phyloP scores from a whole-genome alignment of 495 filamentous ascomycete species.

The Aspergillus nanangensis region DNA sequence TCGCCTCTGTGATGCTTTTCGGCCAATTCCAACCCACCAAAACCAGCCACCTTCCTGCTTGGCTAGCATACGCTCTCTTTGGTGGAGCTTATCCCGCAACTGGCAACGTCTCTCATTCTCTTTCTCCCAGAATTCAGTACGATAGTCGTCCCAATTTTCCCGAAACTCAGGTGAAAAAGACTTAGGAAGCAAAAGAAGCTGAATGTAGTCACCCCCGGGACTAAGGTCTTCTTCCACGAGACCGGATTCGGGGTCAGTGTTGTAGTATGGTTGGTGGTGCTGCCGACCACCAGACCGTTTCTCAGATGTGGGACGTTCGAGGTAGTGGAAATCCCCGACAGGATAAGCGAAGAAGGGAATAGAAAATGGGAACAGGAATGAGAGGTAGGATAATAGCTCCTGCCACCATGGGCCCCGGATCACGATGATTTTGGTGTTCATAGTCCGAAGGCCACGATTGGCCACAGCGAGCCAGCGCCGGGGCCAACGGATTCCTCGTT shows the following conservation, averaged over 20 bases:
- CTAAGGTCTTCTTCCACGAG: conserved; percentile 74
- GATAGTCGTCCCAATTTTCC: conserved; percentile 95
- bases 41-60: conserved; percentile 71
- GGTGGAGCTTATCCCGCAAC: conserved; percentile 62
- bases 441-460: conserved; percentile 82
- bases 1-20: conserved; percentile 52
- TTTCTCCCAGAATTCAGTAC: conserved; percentile 91
- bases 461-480: conserved; percentile 82
- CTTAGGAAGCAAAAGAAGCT: conserved; percentile 86
- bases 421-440: conserved; percentile 94
- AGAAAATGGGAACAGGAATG: conserved; percentile 72
- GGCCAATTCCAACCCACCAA: conserved; percentile 64
- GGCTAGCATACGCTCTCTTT: conserved; percentile 60
- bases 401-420: conserved; percentile 80
- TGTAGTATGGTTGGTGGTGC: conserved; percentile 36
- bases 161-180: conserved; percentile 91
- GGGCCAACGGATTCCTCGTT: conserved; percentile 91
- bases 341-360: conserved; percentile 58
- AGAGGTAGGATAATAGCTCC: conserved; percentile 63
- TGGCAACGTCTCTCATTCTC: conserved; percentile 85
- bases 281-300: conserved; percentile 33
- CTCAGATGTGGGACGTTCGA: conserved; percentile 51
- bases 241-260: conserved; percentile 52
- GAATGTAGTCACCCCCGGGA: conserved; percentile 84
- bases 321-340: conserved; percentile 61